Evolutionary conservation across 257 asterid species (phyloP).

Genomic region (Solanum piurae): DNA sequence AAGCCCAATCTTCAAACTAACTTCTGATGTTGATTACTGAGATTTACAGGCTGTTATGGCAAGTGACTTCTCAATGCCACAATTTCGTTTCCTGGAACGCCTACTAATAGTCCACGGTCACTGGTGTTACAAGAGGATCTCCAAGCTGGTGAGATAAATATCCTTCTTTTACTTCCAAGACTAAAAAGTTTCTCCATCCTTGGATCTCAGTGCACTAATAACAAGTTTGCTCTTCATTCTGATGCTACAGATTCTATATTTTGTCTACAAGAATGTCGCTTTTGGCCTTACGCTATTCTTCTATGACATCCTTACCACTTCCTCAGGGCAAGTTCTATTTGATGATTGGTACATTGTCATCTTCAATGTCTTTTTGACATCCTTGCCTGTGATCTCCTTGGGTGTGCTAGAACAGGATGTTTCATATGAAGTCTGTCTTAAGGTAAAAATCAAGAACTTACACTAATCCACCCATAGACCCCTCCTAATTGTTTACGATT

Average conservation of each 20-base stretch:
- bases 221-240: background rate
- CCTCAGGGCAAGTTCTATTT: constrained; percentile 86
- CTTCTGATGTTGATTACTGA: background rate
- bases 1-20: background rate
- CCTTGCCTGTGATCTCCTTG: constrained; percentile 89
- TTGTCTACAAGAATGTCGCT: constrained; percentile 94
- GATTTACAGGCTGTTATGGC: constrained; percentile 97
- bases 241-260: constrained; percentile 72
- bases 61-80: constrained; percentile 93
- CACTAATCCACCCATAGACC: background rate
- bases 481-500: background rate
- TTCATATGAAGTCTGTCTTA: constrained; percentile 87
- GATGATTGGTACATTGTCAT: constrained; percentile 92
- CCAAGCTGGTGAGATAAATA: constrained; percentile 64
- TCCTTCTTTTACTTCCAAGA: background rate
- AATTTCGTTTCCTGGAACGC: constrained; percentile 90
- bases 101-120: constrained; percentile 95
- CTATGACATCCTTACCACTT: constrained; percentile 89
- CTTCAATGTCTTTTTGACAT: constrained; percentile 89
- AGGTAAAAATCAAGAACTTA: constrained; percentile 38
- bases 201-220: background rate
- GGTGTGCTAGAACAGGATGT: constrained; percentile 99
- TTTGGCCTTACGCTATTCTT: constrained; percentile 94
- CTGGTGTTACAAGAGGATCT: constrained; percentile 98
- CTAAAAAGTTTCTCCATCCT: background rate